Conservation (phyloP, 106 monocot genomes). For the Phalaenopsis equestris region DNA sequence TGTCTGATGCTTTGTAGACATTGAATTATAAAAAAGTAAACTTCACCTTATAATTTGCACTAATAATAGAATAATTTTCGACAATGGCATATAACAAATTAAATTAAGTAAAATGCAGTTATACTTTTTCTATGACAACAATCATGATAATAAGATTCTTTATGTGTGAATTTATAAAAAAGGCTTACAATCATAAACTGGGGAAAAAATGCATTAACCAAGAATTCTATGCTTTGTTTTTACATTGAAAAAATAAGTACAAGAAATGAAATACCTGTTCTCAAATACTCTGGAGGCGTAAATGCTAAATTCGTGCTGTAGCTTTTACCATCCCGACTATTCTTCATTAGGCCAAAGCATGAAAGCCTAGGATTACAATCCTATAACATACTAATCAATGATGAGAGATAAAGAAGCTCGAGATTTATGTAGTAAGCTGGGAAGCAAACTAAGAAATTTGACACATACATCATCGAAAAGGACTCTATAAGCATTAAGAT, state of each 20-base stretch:
- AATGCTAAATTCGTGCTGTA: conserved; percentile 58
- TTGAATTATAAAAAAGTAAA: neutral
- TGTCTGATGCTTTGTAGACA: neutral
- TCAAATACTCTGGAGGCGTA: conserved; percentile 91
- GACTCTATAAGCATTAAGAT: conserved; percentile 43
- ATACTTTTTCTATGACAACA: neutral
- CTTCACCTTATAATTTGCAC: neutral
- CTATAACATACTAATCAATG: conserved; percentile 17
- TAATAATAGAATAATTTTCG: neutral
- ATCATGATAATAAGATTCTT: neutral
- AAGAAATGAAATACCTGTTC: conserved; percentile 55
- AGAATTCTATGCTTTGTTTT: neutral
- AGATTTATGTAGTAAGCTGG: neutral
- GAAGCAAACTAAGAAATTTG: neutral
- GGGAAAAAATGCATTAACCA: neutral
- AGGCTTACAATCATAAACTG: neutral
- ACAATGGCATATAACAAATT: neutral
- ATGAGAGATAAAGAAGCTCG: conserved; percentile 4
- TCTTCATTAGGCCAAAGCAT: conserved; percentile 58
- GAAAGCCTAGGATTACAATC: conserved; percentile 52
- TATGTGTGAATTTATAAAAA: neutral
- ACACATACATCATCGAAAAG: conserved; percentile 37
- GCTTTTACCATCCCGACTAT: conserved; percentile 61
- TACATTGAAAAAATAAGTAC: conserved; percentile 14
- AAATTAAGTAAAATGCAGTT: neutral